These are phyloP conservation scores for Ulota crispa DNA, from an alignment of 225 moss, liverwort and hornwort genomes.

Conservation along the genomic window DNA sequence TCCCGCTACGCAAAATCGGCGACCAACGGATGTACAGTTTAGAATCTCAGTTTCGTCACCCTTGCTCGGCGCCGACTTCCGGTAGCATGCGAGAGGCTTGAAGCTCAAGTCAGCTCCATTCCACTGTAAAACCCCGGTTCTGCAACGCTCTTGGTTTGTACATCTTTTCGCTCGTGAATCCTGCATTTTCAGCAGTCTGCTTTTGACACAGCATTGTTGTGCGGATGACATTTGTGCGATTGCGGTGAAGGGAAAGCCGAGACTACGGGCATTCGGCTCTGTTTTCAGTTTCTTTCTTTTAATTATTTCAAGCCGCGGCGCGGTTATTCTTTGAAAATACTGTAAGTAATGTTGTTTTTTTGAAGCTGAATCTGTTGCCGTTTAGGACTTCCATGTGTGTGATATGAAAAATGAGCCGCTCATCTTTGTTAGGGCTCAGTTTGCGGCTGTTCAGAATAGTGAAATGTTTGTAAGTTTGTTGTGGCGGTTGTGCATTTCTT, in stretches of 20 bases:
- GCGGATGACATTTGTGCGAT: too few relatives aligned
- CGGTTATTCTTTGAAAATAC: background rate
- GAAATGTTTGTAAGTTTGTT: too few relatives aligned
- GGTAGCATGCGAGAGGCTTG: background rate
- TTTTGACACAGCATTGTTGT: background rate
- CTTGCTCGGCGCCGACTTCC: background rate
- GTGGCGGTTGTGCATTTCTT: too few relatives aligned
- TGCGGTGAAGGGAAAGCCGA: background rate
- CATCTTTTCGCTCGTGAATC: too few relatives aligned
- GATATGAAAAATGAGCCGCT: background rate
- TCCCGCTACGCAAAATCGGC: conserved; percentile 6
- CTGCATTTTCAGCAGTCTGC: accelerated
- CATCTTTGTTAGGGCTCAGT: background rate
- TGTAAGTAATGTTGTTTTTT: background rate
- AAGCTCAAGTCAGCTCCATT: conserved; percentile 8
- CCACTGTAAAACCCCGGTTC: background rate
- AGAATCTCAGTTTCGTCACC: accelerated
- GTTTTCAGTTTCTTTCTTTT: too few relatives aligned
- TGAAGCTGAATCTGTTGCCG: background rate
- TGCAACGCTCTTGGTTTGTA: accelerated
- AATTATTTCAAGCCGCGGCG: background rate
- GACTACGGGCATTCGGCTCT: background rate
- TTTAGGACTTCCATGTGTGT: background rate
- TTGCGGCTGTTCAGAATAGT: background rate
- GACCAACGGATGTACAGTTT: background rate